Conservation (phyloP, 1,284 basidiomycete genomes). For the Pulchroboletus neoregius region DNA sequence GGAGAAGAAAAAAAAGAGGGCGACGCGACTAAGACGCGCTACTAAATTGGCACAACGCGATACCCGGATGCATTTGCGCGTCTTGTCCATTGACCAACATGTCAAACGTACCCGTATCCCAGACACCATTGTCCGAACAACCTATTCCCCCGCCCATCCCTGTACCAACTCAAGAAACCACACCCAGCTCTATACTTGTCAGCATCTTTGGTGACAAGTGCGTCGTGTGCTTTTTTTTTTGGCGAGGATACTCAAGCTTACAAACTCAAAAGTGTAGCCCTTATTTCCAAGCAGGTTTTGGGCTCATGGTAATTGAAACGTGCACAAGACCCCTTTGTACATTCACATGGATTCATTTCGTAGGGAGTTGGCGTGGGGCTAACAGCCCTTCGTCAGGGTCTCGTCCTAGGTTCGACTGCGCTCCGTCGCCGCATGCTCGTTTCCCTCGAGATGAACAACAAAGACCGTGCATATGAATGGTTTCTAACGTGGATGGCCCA, state of each 20-base stretch:
- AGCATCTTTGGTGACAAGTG: conserved; percentile 34
- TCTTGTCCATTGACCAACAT: conserved; percentile 15
- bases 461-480: conserved; percentile 95
- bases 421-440: conserved; percentile 91
- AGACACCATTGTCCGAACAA: neutral
- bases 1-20: conserved; percentile 11
- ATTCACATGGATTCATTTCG: conserved; percentile 6
- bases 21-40: conserved; percentile 33
- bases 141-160: conserved; percentile 6
- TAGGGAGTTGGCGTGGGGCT: conserved; percentile 86
- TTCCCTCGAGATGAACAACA: conserved; percentile 94
- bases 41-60: conserved; percentile 15
- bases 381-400: conserved; percentile 68
- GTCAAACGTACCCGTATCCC: conserved; percentile 3
- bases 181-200: conserved; percentile 15
- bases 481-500: conserved; percentile 96
- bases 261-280: conserved; percentile 58
- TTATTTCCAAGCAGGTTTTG: conserved; percentile 94
- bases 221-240: conserved; percentile 16
- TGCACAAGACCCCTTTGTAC: conserved; percentile 2
- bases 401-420: conserved; percentile 66
- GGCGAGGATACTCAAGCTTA: conserved; percentile 8
- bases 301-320: conserved; percentile 75
- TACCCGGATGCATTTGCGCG: conserved; percentile 1
- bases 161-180: conserved; percentile 10